Percentiles rank a stretch among this genome's conserved stretches.
Conservation (phyloP, 495 filamentous ascomycete genomes). For the Penicillium desertorum region DNA sequence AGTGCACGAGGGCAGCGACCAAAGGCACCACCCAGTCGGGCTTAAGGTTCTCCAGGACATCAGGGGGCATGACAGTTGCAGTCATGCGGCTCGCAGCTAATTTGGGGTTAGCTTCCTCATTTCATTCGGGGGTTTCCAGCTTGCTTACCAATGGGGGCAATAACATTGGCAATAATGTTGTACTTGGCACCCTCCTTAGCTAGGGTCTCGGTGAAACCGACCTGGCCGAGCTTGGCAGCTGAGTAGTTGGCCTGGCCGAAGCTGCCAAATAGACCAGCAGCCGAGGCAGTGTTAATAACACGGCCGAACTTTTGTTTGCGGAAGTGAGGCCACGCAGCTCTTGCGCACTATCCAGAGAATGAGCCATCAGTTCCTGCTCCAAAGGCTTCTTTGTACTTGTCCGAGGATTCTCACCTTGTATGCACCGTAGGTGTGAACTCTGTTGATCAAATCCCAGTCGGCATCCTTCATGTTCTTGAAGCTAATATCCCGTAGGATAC, state of each 20-base stretch:
- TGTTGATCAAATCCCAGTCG: conserved; percentile 95
- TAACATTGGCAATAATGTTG: conserved; percentile 95
- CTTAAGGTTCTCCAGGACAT: conserved; percentile 83
- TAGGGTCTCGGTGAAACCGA: conserved; percentile 97
- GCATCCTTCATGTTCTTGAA: conserved; percentile 99
- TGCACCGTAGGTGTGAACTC: conserved; percentile 89
- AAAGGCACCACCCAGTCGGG: conserved; percentile 96
- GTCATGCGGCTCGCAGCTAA: conserved; percentile 93
- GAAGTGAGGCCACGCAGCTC: conserved; percentile 97
- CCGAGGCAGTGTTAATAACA: conserved; percentile 93
- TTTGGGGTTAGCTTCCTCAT: conserved; percentile 10
- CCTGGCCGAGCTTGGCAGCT: conserved; percentile 92
- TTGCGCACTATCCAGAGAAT: conserved; percentile 62
- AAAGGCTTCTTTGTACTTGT: too few relatives aligned
- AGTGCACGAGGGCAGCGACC: conserved; percentile 86
- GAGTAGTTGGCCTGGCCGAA: conserved; percentile 99
- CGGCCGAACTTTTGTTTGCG: conserved; percentile 97
- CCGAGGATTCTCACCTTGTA: conserved; percentile 66
- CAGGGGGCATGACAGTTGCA: conserved; percentile 94
- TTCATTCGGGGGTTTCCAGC: not conserved
- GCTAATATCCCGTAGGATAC: conserved; percentile 92
- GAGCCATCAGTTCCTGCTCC: not conserved
- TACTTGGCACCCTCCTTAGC: conserved; percentile 98
- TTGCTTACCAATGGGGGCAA: conserved; percentile 76
- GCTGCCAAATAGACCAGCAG: conserved; percentile 91